Base-by-base conservation (phyloP, 768 basidiomycete genomes). In the Pulveroboletus sp. region DNA sequence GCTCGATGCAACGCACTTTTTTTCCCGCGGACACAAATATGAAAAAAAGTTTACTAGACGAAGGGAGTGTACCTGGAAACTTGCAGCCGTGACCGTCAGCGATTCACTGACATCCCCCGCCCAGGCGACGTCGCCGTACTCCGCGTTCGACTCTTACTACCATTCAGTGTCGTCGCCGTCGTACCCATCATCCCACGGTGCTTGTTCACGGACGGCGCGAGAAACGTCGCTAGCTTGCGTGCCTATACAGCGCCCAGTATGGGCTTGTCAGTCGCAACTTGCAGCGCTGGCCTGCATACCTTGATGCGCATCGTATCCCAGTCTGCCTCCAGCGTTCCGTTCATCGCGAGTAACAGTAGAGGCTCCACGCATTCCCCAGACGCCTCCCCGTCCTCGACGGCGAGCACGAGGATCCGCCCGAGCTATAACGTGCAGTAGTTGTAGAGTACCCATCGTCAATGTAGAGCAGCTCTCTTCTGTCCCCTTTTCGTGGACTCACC, bases 271-370 rank as follows among this genome's bases (percentile, higher is more conserved):
- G 15, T 4, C 52, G 3, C n/a, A 21, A 32, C 21, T 32, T 18
- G 14, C 39, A 38, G n/a, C 32, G 39, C 14, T 21, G 18, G 2
- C 24, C 21, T 21, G 48, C 75, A 18, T 51, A 85, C 88, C 76
- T 84, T 89, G 55, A 63, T 50, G 46, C 81, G 75, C 47, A 90
- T 71, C 47, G 77, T 75, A 24, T 80, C 79, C 86, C 85, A 89
- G n/a, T 80, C 77, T 7, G 83, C 78, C 39, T 64, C 69, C 36
- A 77, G 66, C 18, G 79, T 77, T 31, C 83, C 75, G 54, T 85
- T 87, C 54, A 90, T 68, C 3, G 82, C 86, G 39, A 90, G 73
- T 40, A 91, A 69, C 78, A 89, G 74, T 47, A 86, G 56, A 9
- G 88, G 88, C 8, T 74, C 66, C 5, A 58, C 47, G 0, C 21